Evolutionary conservation across 2,329 filamentous ascomycete species (phyloP).

Genomic region (Fusarium longipes): DNA sequence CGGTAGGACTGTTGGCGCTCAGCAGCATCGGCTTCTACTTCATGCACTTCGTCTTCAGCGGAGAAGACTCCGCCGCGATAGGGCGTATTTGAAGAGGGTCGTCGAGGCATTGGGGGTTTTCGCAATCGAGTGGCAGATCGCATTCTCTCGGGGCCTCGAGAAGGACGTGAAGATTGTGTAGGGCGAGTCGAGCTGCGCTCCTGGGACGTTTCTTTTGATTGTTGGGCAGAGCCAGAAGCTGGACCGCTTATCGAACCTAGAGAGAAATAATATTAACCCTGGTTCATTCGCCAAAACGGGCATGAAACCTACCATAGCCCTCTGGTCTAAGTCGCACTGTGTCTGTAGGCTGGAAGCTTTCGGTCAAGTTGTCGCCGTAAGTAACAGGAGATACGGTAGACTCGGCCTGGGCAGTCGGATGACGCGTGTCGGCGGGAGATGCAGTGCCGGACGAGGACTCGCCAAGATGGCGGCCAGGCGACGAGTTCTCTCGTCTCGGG

Average conservation of each 20-base stretch:
- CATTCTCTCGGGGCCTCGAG: conserved; percentile 59
- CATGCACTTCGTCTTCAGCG: conserved; percentile 85
- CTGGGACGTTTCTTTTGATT: conserved; percentile 53
- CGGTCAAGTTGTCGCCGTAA: conserved; percentile 57
- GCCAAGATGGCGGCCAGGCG: conserved; percentile 52
- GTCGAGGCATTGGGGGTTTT: conserved; percentile 79
- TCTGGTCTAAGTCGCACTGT: conserved; percentile 70
- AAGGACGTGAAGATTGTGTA: conserved; percentile 53
- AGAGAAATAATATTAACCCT: conserved; percentile 29
- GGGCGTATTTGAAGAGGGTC: conserved; percentile 77
- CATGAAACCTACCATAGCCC: conserved; percentile 63
- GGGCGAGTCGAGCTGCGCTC: conserved; percentile 54
- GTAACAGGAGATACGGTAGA: conserved; percentile 49
- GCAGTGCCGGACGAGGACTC: conserved; percentile 52
- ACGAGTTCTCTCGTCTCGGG: conserved; percentile 49
- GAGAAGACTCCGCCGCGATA: conserved; percentile 89
- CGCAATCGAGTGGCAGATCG: conserved; percentile 64
- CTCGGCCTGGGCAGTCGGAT: conserved; percentile 53
- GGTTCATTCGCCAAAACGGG: conserved; percentile 13
- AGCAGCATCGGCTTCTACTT: conserved; percentile 77
- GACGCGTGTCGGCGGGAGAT: conserved; percentile 64
- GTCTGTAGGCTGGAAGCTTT: conserved; percentile 69
- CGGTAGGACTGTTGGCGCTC: conserved; percentile 58
- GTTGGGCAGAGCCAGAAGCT: conserved; percentile 47
- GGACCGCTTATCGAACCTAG: conserved; percentile 45